Evolutionary conservation across 176 grass and related monocot genomes (phyloP), one percentile per base, ranked within the genome.

Genomic region (Phoenix roebelenii): DNA sequence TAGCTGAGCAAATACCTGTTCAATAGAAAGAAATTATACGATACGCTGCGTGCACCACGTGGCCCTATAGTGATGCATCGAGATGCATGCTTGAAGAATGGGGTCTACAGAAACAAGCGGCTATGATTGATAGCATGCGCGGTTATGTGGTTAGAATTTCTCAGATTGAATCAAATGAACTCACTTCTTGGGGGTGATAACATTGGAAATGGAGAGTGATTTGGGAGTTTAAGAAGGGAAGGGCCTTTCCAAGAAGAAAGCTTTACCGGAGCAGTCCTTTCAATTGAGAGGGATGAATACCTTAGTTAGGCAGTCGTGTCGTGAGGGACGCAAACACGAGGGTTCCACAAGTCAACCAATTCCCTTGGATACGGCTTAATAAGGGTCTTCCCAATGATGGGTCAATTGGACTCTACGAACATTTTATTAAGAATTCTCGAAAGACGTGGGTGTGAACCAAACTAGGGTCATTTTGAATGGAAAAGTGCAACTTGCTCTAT

Each of bases 41-140:
- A 6, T 6, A 6, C 0, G 6, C 5, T 6, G 5, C 1, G 1
- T 29, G 5, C 0, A 29, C 28, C 0, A 0, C 0, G 4, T 29
- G 0, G 5, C 5, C 5, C 5, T 29, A 29, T 29, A 29, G 2
- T 26, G 3, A 26, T 26, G 3, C 0, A 4, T 3, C n/a, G 4
- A 26, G 25, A 26, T 26, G 25, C 25, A 26, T 26, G 25, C 25
- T 26, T 26, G 25, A 26, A 4, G 3, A 4, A 26, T 26, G 3
- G 2, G 4, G 3, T 0, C 0, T 26, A 26, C 25, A 26, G 4
- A 6, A 29, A 29, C 1, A 0, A 29, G 5, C 3, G 3, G 1
- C 3, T 29, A 5, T 28, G 4, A 5, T 28, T 5, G 4, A 0
- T 28, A 0, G 4, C 4, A 28, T 5, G 26, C 5, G 3, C 4